Evolutionary conservation across 805 yeast genomes (phyloP).

Genomic region (Kluyveromyces lactis): DNA sequence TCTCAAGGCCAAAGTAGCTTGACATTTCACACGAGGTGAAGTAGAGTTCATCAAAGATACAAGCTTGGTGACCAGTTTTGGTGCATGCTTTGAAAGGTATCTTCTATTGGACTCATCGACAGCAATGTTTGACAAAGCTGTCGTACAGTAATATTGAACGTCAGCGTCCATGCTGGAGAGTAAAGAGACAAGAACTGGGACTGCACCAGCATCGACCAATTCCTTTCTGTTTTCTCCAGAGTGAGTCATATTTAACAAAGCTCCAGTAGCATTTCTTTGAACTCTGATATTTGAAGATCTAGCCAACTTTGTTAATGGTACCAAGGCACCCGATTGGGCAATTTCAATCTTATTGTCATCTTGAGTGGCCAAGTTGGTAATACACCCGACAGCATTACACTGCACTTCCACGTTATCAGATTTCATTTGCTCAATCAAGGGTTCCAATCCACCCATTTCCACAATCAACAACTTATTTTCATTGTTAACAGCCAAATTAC

Average conservation of each 20-base stretch:
- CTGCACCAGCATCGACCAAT: conserved; percentile 95
- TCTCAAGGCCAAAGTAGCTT: conserved; percentile 92
- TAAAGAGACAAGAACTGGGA: conserved; percentile 86
- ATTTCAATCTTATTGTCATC: conserved; percentile 94
- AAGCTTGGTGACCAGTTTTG: conserved; percentile 78
- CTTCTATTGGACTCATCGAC: conserved; percentile 90
- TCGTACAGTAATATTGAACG: conserved; percentile 96
- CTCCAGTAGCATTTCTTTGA: conserved; percentile 98
- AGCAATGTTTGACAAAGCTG: conserved; percentile 94
- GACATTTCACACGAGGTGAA: conserved; percentile 94
- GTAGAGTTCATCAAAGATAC: conserved; percentile 90
- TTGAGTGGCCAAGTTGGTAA: conserved; percentile 94
- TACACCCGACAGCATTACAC: conserved; percentile 98
- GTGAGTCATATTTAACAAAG: conserved; percentile 95
- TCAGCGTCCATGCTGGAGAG: conserved; percentile 85
- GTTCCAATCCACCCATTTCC: conserved; percentile 97
- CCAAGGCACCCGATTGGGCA: conserved; percentile 92
- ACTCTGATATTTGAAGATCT: conserved; percentile 91
- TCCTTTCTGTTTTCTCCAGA: conserved; percentile 94
- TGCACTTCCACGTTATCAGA: conserved; percentile 95
- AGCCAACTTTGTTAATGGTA: conserved; percentile 90
- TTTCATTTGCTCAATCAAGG: conserved; percentile 95
- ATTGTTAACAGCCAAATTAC: conserved; percentile 95
- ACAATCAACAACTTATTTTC: conserved; percentile 90
- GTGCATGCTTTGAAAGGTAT: conserved; percentile 84